Percentiles rank a stretch among this genome's conserved stretches.
Evolutionary conservation across 441 rosid species (phyloP).

Genomic region (Gossypium laxum): DNA sequence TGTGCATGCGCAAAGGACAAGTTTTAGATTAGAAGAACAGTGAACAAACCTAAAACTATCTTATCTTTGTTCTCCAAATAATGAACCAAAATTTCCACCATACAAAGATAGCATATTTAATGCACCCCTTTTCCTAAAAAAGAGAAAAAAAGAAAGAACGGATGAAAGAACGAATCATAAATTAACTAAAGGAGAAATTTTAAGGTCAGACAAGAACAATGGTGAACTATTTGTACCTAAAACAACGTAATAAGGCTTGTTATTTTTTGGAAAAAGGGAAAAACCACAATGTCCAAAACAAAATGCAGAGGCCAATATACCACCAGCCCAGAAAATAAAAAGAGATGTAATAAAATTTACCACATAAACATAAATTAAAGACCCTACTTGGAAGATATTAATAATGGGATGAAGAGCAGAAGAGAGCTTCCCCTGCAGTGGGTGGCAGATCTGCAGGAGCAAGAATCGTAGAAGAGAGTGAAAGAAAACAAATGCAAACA

Average conservation of each 20-base stretch:
- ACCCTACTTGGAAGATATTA: background rate
- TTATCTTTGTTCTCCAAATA: background rate
- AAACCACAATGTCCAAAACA: slow-evolving; percentile 16
- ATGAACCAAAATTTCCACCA: slow-evolving; percentile 11
- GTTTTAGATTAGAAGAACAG: background rate
- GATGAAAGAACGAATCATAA: background rate
- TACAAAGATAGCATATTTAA: background rate
- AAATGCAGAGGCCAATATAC: background rate
- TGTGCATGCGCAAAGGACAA: slow-evolving; percentile 23
- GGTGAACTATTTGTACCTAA: background rate
- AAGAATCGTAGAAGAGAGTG: slow-evolving; percentile 21
- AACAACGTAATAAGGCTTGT: background rate
- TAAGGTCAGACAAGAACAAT: slow-evolving; percentile 8
- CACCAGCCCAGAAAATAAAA: slow-evolving; percentile 12
- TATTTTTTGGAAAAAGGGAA: background rate
- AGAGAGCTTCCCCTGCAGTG: slow-evolving; percentile 17
- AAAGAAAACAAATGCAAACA: slow-evolving; percentile 18
- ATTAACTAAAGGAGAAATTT: slow-evolving; percentile 5
- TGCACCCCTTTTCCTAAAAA: background rate
- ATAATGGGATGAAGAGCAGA: background rate
- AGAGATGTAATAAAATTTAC: background rate
- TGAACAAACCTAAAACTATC: background rate
- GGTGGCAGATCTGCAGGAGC: slow-evolving; percentile 37
- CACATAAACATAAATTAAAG: slow-evolving; percentile 15
- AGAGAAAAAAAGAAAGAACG: background rate